phyloP scores from a whole-genome alignment of 2,329 filamentous ascomycete species.

The Nothomitra cinnamomea region DNA sequence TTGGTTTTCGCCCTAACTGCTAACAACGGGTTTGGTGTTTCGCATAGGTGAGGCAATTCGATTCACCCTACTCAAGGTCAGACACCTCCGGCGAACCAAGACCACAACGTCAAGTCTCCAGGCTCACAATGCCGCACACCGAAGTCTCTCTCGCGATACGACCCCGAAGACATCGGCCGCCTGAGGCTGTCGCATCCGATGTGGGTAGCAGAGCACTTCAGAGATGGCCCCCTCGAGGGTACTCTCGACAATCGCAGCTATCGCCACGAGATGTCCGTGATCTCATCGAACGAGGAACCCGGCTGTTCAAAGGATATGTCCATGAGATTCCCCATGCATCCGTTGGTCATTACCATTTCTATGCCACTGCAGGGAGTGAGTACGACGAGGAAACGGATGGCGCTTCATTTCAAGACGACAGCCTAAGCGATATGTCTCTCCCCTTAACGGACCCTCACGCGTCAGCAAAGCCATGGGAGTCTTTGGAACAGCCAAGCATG shows the following conservation, averaged over 20 bases:
- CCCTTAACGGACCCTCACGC: constrained; percentile 21
- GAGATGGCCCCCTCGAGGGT: constrained; percentile 23
- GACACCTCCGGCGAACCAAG: background rate
- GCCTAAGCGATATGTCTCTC: constrained; percentile 22
- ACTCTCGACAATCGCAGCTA: constrained; percentile 18
- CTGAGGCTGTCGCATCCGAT: background rate
- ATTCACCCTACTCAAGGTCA: background rate
- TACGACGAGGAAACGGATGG: constrained; percentile 22
- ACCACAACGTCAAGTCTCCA: background rate
- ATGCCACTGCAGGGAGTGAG: constrained; percentile 23
- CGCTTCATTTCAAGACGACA: constrained; percentile 18
- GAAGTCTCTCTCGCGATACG: background rate
- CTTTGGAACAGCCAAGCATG: constrained; percentile 57
- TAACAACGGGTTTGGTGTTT: background rate
- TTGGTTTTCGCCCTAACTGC: background rate
- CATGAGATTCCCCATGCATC: constrained; percentile 21
- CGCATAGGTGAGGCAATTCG: background rate
- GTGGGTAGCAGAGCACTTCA: background rate
- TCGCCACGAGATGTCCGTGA: constrained; percentile 20
- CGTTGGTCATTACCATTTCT: constrained; percentile 22
- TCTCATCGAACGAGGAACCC: constrained; percentile 22
- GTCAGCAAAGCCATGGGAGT: constrained; percentile 40
- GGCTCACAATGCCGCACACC: background rate
- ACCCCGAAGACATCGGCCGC: background rate
- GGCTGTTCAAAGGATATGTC: constrained; percentile 23